A percentile compares a stretch with the other conserved stretches of the same genome.
phyloP scores from a whole-genome alignment of 345 rosid species.

The Hirschfeldia incana region DNA sequence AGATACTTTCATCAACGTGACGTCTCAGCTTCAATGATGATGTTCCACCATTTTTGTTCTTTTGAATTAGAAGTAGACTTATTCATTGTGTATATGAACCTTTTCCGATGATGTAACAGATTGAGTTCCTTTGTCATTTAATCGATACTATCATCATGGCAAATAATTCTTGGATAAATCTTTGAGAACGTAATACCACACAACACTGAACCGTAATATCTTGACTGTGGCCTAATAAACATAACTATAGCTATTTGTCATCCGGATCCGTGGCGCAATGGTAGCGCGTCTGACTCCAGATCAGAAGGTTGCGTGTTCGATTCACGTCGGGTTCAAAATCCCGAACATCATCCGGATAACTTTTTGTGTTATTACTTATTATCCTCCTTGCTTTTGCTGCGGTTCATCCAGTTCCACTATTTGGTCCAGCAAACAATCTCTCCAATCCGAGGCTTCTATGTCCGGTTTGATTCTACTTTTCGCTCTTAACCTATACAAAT shows the following conservation, averaged over 20 bases:
- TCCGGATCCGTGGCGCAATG: conserved; percentile 93
- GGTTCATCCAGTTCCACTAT: neutral
- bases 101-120: neutral
- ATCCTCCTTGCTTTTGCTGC: neutral
- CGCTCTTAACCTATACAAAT: neutral
- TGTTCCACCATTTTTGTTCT: neutral
- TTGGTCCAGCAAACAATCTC: neutral
- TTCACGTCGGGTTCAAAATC: conserved; percentile 82
- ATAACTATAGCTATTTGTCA: neutral
- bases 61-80: neutral
- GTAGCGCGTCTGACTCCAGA: conserved; percentile 98
- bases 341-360: neutral
- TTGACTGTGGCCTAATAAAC: neutral
- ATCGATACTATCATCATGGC: neutral
- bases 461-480: neutral
- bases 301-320: conserved; percentile 98
- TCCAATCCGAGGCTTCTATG: neutral
- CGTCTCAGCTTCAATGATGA: conserved; percentile 31
- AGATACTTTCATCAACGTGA: conserved; percentile 45
- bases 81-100: neutral
- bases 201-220: neutral
- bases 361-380: neutral
- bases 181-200: neutral
- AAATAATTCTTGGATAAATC: neutral
- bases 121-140: neutral